Evolutionary conservation across 116 monocot species (phyloP).

Genomic region (Zostera marina): DNA sequence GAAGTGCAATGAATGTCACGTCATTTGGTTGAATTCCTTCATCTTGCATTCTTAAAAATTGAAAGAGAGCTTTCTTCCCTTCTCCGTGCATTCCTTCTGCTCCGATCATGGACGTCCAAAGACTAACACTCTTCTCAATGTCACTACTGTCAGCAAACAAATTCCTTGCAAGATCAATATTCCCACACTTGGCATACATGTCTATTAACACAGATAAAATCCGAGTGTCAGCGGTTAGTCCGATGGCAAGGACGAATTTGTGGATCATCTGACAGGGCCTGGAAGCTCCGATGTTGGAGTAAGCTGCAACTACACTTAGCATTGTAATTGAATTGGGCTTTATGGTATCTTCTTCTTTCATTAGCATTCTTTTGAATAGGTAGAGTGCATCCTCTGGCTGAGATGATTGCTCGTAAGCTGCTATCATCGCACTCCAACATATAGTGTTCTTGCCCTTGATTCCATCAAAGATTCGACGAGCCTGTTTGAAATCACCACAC

Average conservation of each 20-base stretch:
- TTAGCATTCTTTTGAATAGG: constrained; percentile 8
- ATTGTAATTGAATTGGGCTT: constrained; percentile 13
- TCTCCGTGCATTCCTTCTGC: constrained; percentile 56
- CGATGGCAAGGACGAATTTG: constrained; percentile 1
- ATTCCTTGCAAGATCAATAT: constrained; percentile 18
- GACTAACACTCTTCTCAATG: constrained; percentile 9
- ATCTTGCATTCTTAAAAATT: constrained; percentile 30
- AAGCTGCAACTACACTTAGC: constrained; percentile 10
- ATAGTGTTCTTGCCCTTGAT: constrained; percentile 6
- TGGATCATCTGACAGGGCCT: constrained; percentile 7
- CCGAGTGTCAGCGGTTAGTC: constrained; percentile 1
- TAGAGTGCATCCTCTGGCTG: constrained; percentile 9
- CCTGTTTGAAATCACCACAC: constrained; percentile 10
- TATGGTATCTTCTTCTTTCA: constrained; percentile 2
- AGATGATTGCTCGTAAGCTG: constrained; percentile 8
- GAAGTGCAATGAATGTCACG: constrained; percentile 53
- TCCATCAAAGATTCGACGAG: constrained; percentile 9
- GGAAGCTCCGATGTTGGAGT: constrained; percentile 7
- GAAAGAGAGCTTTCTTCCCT: constrained; percentile 16
- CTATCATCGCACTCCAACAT: constrained; percentile 23
- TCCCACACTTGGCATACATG: constrained; percentile 69
- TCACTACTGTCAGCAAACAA: constrained; percentile 17
- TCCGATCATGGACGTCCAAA: constrained; percentile 66
- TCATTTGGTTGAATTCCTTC: constrained; percentile 35
- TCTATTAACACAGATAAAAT: constrained; percentile 33